Percentiles rank a stretch among this genome's conserved stretches.
Conservation (phyloP, 768 basidiomycete genomes). For the Cantharellus anzutake region DNA sequence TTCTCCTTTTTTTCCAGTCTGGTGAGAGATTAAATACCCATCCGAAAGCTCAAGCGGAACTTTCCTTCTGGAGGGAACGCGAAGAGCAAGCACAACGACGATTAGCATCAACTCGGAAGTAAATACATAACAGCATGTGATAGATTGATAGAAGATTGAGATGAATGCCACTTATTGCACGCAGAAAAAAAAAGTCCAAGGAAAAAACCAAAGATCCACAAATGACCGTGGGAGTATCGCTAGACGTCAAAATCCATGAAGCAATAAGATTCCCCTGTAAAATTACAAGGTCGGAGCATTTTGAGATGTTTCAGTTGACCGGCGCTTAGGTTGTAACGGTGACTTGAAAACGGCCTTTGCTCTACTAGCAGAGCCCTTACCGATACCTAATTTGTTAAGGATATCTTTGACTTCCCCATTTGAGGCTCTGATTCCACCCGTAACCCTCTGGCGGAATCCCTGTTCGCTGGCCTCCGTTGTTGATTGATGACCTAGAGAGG, state of each 20-base stretch:
- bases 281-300: too few relatives aligned
- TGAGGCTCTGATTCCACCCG: background rate
- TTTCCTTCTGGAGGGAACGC: constrained; percentile 69
- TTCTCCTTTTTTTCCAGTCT: constrained; percentile 21
- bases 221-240: background rate
- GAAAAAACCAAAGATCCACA: background rate
- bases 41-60: constrained; percentile 69
- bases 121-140: background rate
- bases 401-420: constrained; percentile 59
- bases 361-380: constrained; percentile 22
- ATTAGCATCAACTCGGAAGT: constrained; percentile 11
- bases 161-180: background rate
- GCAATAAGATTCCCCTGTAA: too few relatives aligned
- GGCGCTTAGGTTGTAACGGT: background rate
- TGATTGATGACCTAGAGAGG: constrained; percentile 13
- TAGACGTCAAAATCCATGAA: background rate
- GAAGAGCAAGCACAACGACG: constrained; percentile 54
- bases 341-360: background rate
- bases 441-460: constrained; percentile 5
- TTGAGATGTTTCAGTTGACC: background rate
- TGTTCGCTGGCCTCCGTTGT: constrained; percentile 1
- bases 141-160: background rate
- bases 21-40: constrained; percentile 36
- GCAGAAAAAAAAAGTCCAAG: background rate
- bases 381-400: constrained; percentile 64